A percentile compares a stretch with the other conserved stretches of the same genome.
These are phyloP conservation scores for Penicillium goetzii DNA, from an alignment of 495 filamentous ascomycete species.

Conservation along the genomic window DNA sequence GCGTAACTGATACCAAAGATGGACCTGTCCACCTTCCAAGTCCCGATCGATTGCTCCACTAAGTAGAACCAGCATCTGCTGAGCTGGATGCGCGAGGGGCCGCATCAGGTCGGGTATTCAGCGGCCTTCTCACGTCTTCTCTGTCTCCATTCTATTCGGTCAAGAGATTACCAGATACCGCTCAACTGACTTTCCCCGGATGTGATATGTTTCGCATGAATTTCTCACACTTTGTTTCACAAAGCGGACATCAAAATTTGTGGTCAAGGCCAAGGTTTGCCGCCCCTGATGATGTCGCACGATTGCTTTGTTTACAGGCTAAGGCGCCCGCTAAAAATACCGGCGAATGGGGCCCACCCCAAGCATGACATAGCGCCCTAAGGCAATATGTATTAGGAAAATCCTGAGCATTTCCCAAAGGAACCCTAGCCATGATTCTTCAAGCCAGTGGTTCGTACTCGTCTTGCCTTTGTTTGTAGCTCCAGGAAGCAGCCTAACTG, in stretches of 20 bases:
- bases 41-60: constrained; percentile 4
- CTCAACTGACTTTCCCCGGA: not conserved
- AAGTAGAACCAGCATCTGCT: not conserved
- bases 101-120: not conserved
- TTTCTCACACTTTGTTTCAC: constrained; percentile 8
- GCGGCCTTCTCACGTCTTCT: not conserved
- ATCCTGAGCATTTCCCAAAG: not conserved
- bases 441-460: not conserved
- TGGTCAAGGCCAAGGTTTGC: not conserved
- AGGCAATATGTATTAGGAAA: not conserved
- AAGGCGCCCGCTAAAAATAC: constrained; percentile 23
- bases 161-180: not conserved
- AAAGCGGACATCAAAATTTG: not conserved
- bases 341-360: constrained; percentile 11
- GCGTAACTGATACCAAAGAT: constrained; percentile 4
- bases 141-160: not conserved
- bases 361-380: not conserved
- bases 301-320: constrained; percentile 13
- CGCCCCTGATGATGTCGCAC: constrained; percentile 16
- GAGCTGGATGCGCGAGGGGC: not conserved
- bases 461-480: not conserved
- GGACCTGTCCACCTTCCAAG: not conserved
- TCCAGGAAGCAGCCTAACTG: not conserved
- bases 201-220: constrained; percentile 14
- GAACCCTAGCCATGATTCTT: not conserved